Base-by-base conservation (phyloP, 371 early-diverging fungal genomes). In the Rhizomucor pusillus region DNA sequence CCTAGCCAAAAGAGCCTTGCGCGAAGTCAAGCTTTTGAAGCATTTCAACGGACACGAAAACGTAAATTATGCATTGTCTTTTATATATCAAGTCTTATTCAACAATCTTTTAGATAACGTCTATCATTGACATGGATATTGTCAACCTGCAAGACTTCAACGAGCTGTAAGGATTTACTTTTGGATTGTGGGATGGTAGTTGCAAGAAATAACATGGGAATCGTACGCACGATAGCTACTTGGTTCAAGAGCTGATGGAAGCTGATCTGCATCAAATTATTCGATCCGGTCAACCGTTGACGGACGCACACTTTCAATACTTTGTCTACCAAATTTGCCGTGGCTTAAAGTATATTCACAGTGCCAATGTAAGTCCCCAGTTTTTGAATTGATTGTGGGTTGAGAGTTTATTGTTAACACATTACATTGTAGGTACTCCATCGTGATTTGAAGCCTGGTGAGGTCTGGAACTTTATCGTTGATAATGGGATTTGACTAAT, bases 231-330 rank as follows among this genome's bases (percentile, higher is more conserved):
- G 16, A 1, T 59, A 87, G 87, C 51, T 87, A 92, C 60, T 73
- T 93, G 57, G 86, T 91, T 18, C 90, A 95, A 71, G 95, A 93
- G 68, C 74, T 99, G 47, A 99, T 99, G 99, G 99, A 99, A 67
- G 97, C 99, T 37, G 98, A 98, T 72, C 81, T 99, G 54, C 97
- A 98, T 73, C 97, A 95, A 61, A 96, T 99, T 60, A 97, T 99
- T 65, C 88, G 92, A 29, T 95, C 96, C 9, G 94, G 90, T 57
- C 98, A 99, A 72, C 87, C 93, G 5, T 77, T 99, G 63, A 95
- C 94, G 1, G 98, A 99, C 66, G 90, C 94, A 24, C 98, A 98
- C 72, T 97, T 88, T 69, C 97, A 99, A 79, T 97, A 95, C 76
- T 99, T 99, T 76, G 80, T 98, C 49, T 99, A 95, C 75, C 99